A percentile compares a stretch with the other conserved stretches of the same genome.
These are phyloP conservation scores for Physcia stellaris DNA, from an alignment of 495 filamentous ascomycete genomes.

Conservation along the genomic window DNA sequence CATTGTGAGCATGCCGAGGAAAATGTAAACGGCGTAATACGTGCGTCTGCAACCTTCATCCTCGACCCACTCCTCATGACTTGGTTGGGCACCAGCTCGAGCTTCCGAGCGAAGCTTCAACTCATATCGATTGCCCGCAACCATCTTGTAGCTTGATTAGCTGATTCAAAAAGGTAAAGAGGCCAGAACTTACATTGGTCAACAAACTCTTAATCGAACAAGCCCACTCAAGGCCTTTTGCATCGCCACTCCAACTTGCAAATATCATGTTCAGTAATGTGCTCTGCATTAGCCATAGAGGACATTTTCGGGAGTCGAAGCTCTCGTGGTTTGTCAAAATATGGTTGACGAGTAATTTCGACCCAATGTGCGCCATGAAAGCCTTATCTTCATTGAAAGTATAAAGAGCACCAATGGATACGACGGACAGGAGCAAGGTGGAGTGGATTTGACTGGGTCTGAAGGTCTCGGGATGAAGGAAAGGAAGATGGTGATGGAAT, in stretches of 20 bases:
- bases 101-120: constrained; percentile 82
- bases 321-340: constrained; percentile 97
- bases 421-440: constrained; percentile 73
- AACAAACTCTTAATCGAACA: constrained; percentile 96
- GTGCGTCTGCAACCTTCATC: constrained; percentile 94
- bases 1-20: constrained; percentile 90
- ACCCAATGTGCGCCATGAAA: constrained; percentile 92
- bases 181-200: constrained; percentile 47
- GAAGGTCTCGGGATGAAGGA: constrained; percentile 90
- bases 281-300: constrained; percentile 94
- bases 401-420: constrained; percentile 93
- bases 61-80: constrained; percentile 85
- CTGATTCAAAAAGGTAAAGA: not conserved
- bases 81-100: constrained; percentile 62
- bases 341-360: constrained; percentile 90
- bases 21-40: constrained; percentile 98
- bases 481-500: constrained; percentile 94
- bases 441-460: constrained; percentile 62
- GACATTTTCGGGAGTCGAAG: constrained; percentile 97
- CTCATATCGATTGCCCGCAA: constrained; percentile 93
- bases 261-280: constrained; percentile 97
- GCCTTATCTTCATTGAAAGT: constrained; percentile 94
- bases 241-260: constrained; percentile 96
- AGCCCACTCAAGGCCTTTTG: constrained; percentile 96
- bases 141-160: constrained; percentile 48